Base-by-base conservation (phyloP, 306 rosid genomes). In the Gynostemma pentaphyllum region DNA sequence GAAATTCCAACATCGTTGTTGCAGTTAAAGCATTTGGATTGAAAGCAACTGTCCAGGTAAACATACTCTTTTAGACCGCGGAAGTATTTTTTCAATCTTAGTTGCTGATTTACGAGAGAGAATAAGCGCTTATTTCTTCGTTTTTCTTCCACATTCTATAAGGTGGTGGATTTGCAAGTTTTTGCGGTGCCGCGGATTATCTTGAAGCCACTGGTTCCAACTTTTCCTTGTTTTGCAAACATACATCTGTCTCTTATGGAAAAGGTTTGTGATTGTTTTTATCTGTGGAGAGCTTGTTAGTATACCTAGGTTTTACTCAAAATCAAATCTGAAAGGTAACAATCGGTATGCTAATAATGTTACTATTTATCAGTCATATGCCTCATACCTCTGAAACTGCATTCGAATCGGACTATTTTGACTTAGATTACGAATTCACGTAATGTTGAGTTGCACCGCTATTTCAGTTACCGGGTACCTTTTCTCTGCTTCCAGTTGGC, bases 211-310 rank as follows among this genome's bases (percentile, higher is more conserved):
- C 77, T 92, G 47, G 96, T 92, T 42, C 94, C 99, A 28, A 77
- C 94, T 52, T 74, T 92, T 68, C 99, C 96, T 34, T 92, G 99
- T 73, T 92, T 92, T 72, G 80, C 88, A 28, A 84, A 81, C 76
- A 75, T 86, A 57, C 82, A 75, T 27, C 79, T 84, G 5, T 92
- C 99, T 41, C 80, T 92, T 83, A 72, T 88, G 99, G 95, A 92
- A 68, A 92, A 88, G 87, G 99, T 92, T 75, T 49, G 76, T 54
- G 50, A 60, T 40, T 64, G 23, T 7, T 53, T 53, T 27, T 27
- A 7, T 27, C 28, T 29, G 22, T 14, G 61, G 12, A 18, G 5
- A 27, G 61, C 13, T 6, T 53, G 40, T 5, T n/a, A 52, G 24
- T 15, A 9, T 52, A 7, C 24, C 11, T 6, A 7, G 60, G 13